A percentile compares a stretch with the other conserved stretches of the same genome.
These are phyloP conservation scores for Pseudocercospora fijiensis DNA, from an alignment of 2,329 filamentous ascomycete genomes.

Conservation along the genomic window DNA sequence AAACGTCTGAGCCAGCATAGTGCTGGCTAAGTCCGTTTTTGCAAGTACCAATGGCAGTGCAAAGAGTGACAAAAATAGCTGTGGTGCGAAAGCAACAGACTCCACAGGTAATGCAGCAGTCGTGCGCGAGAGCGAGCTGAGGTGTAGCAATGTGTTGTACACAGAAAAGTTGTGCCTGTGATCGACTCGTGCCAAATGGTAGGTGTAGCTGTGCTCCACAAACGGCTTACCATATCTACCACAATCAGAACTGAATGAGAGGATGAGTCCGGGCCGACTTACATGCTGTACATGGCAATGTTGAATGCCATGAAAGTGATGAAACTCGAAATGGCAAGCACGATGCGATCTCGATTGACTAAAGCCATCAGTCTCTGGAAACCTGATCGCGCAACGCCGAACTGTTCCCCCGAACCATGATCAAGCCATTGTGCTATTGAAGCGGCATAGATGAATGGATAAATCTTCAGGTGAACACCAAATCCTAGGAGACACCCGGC, in stretches of 20 bases:
- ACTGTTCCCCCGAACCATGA: background rate
- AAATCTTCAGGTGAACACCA: conserved; percentile 96
- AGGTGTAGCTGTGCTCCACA: conserved; percentile 83
- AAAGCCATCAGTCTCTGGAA: conserved; percentile 25
- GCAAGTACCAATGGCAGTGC: conserved; percentile 73
- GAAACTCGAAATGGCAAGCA: conserved; percentile 64
- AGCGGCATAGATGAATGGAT: conserved; percentile 91
- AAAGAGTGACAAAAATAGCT: conserved; percentile 75
- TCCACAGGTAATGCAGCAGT: conserved; percentile 58
- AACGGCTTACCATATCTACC: conserved; percentile 75
- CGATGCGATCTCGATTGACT: conserved; percentile 48
- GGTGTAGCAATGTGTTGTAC: conserved; percentile 88
- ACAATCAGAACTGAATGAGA: conserved; percentile 16
- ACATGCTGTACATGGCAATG: conserved; percentile 72
- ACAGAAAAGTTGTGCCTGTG: conserved; percentile 98
- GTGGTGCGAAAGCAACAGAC: conserved; percentile 83
- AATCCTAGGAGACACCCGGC: conserved; percentile 77
- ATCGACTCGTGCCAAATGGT: conserved; percentile 89
- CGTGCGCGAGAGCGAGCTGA: conserved; percentile 65
- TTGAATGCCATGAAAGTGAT: conserved; percentile 74
- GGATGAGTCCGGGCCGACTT: conserved; percentile 38
- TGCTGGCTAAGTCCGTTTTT: conserved; percentile 75
- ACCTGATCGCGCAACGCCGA: background rate
- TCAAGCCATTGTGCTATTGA: conserved; percentile 75
- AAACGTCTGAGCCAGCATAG: conserved; percentile 93